Conservation (phyloP, 345 rosid genomes). For the Salix caprea region DNA sequence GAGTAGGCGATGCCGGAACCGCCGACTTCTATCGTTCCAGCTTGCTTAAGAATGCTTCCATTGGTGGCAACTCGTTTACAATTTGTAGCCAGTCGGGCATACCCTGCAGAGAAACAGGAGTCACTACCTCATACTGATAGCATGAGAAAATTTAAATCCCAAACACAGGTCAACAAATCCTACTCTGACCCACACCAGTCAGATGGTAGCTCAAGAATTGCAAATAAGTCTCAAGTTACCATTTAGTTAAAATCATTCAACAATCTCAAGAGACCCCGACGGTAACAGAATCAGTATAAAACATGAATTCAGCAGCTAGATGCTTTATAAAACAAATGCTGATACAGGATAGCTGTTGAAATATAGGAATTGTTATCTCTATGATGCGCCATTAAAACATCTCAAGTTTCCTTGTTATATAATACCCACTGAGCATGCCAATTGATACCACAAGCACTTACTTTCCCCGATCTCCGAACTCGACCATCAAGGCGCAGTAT, state of each 20-base stretch:
- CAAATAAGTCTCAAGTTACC: background rate
- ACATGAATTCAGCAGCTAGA: background rate
- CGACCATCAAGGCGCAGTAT: slow-evolving; percentile 92
- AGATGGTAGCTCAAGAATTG: background rate
- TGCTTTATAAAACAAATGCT: background rate
- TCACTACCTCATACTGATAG: background rate
- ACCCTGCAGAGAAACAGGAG: slow-evolving; percentile 43
- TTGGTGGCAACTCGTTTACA: slow-evolving; percentile 62
- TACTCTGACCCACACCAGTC: background rate
- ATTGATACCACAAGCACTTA: slow-evolving; percentile 24
- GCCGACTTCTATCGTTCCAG: slow-evolving; percentile 56
- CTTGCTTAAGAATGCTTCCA: slow-evolving; percentile 85
- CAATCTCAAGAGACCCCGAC: background rate
- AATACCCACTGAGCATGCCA: background rate
- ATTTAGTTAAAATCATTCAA: background rate
- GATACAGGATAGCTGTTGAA: background rate
- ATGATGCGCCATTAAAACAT: background rate
- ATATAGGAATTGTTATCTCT: too few relatives aligned
- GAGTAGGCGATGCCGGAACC: slow-evolving; percentile 1
- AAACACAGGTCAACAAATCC: background rate
- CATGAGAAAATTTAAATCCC: background rate
- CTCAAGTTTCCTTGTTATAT: background rate
- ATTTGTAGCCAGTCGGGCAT: slow-evolving; percentile 91
- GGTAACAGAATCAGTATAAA: background rate
- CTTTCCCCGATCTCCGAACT: slow-evolving; percentile 87